Evolutionary conservation across 140 eudicot species (phyloP).

Genomic region (Eryngium alpinum): DNA sequence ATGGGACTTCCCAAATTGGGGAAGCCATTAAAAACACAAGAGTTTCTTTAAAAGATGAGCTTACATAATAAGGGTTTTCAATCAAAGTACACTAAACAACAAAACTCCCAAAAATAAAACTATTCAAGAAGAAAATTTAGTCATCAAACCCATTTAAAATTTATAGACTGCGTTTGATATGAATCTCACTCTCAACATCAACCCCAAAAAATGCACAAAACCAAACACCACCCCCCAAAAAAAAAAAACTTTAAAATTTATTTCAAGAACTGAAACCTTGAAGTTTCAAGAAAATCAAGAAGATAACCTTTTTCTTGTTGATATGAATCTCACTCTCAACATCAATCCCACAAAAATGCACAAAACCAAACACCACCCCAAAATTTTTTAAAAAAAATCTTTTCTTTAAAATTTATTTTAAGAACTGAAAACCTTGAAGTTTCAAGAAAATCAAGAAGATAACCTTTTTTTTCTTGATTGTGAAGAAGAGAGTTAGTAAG

Average conservation of each 20-base stretch:
- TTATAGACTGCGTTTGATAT: background rate
- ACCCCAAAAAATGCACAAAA: background rate
- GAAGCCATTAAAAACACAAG: too few relatives aligned
- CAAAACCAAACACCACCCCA: background rate
- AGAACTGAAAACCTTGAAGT: too few relatives aligned
- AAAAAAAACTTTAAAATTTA: too few relatives aligned
- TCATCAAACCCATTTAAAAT: background rate
- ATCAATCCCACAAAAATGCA: background rate
- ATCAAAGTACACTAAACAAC: too few relatives aligned
- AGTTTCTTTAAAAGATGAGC: too few relatives aligned
- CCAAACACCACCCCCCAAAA: background rate
- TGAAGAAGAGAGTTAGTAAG: background rate
- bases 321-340: background rate
- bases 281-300: too few relatives aligned
- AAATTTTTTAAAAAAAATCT: too few relatives aligned
- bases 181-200: background rate
- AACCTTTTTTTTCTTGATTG: background rate
- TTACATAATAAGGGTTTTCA: too few relatives aligned
- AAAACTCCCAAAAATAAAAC: background rate
- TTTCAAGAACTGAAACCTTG: too few relatives aligned
- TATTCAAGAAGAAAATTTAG: background rate
- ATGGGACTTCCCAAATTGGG: background rate
- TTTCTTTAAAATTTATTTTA: too few relatives aligned
- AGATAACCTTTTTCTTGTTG: background rate
- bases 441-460: too few relatives aligned